A percentile compares a stretch with the other conserved stretches of the same genome.
Evolutionary conservation across 306 rosid genomes (phyloP).

Genomic region (Citrullus mucosospermus): DNA sequence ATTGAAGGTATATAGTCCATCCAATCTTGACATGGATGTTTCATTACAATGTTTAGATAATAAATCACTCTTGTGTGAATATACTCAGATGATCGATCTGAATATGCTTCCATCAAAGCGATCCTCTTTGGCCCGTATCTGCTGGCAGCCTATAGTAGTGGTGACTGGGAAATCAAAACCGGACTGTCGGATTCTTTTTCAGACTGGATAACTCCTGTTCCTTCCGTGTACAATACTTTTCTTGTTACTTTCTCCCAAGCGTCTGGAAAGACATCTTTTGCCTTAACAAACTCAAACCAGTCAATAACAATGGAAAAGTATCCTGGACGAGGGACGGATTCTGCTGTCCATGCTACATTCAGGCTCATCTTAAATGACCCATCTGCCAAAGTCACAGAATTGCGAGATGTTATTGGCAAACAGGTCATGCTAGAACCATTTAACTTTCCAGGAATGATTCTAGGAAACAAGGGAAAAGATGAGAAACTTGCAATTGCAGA

Average conservation of each 20-base stretch:
- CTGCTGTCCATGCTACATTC: conserved; percentile 43
- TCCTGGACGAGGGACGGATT: conserved; percentile 41
- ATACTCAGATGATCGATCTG: conserved; percentile 65
- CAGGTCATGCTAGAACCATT: conserved; percentile 56
- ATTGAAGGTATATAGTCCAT: conserved; percentile 42
- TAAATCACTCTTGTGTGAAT: conserved; percentile 14
- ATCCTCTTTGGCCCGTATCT: conserved; percentile 75
- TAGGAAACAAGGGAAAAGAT: conserved; percentile 36
- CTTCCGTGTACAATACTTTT: conserved; percentile 31
- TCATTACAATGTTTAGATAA: background rate
- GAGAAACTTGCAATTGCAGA: conserved; percentile 27
- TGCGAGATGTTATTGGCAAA: conserved; percentile 16
- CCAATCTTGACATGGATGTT: background rate
- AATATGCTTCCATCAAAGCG: conserved; percentile 51
- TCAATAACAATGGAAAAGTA: conserved; percentile 31
- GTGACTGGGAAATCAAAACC: conserved; percentile 42
- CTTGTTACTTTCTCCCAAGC: conserved; percentile 44
- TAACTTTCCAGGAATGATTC: conserved; percentile 53
- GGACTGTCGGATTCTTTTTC: conserved; percentile 14
- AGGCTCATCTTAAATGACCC: conserved; percentile 36
- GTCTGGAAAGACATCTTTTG: conserved; percentile 22
- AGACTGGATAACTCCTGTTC: conserved; percentile 63
- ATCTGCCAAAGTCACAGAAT: conserved; percentile 10
- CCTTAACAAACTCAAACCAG: conserved; percentile 37
- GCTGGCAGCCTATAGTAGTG: conserved; percentile 46